Evolutionary conservation across 176 grass and related monocot genomes (phyloP), one percentile per base, ranked within the genome.

Genomic region (Cenchrus purpureus): DNA sequence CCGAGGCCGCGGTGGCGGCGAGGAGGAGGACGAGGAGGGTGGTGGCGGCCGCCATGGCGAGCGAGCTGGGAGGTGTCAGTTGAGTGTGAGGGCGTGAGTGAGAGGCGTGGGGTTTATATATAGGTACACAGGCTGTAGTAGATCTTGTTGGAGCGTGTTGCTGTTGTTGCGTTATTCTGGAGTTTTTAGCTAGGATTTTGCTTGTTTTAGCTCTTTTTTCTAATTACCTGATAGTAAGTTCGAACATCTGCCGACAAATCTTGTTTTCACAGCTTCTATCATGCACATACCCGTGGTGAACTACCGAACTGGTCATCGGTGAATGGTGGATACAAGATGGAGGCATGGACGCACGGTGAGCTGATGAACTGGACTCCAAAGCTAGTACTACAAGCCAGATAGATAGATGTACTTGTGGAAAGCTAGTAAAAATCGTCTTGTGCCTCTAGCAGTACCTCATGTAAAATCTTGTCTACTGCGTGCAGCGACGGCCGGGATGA

Each of bases 81-180:
- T 65, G 73, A 81, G 66, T 79, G 76, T 50, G 51, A 43, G 56
- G 51, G 58, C 63, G 72, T 20, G 34, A 65, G 48, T 44, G 68
- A 16, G 52, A 60, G 67, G 59, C 12, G 72, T 8, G 19, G 90
- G 79, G 78, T 84, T 92, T 92, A 83, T 85, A 86, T 89, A 89
- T 72, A 46, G 25, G 5, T 6, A 46, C 45, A 46, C 1, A 9
- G 8, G 45, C 8, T 9, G 37, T 46, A 8, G 37, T 46, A 6
- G 45, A 40, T 46, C 8, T 61, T 85, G 71, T 87, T 44, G 56
- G 59, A 40, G 50, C 6, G 32, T 9, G 46, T 25, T 44, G 3
- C 14, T 25, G 62, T 19, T 65, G n/a, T 9, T 20, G 3, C 46
- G 7, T 65, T 25, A 25, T 25, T 25, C 25, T 25, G 25, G 25